These are phyloP conservation scores for Thuidium tamariscinum DNA, from an alignment of 225 moss, liverwort and hornwort species.

Conservation along the genomic window DNA sequence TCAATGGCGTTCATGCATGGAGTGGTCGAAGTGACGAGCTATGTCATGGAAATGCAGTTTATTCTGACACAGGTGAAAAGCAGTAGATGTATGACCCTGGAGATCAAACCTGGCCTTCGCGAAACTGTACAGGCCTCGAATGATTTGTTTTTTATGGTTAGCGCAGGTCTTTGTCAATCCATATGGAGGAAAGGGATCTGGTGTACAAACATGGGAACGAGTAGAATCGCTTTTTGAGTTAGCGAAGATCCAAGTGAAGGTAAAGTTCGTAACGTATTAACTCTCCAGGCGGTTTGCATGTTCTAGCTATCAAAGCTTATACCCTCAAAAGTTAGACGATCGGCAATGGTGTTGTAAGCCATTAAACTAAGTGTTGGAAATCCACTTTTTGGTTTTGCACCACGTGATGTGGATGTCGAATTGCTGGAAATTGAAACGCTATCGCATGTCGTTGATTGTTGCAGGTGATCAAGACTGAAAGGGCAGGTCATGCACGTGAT, in stretches of 20 bases:
- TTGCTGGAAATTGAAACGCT: neutral
- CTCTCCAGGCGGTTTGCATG: neutral
- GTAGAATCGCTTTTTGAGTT: conserved; percentile 60
- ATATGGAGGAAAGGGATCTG: conserved; percentile 64
- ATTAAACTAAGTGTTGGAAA: neutral
- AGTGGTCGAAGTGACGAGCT: neutral
- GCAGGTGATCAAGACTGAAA: conserved; percentile 69
- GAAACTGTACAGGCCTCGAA: neutral
- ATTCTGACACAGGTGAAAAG: neutral
- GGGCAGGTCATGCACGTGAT: conserved; percentile 79
- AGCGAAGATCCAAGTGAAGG: conserved; percentile 68
- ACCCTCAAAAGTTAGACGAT: neutral
- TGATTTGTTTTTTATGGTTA: neutral
- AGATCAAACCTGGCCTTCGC: neutral
- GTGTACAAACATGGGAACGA: conserved; percentile 55
- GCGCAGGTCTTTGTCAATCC: conserved; percentile 81
- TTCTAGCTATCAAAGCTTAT: neutral
- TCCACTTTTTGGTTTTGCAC: neutral
- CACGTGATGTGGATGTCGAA: neutral
- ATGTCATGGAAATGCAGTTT: neutral
- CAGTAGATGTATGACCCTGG: neutral
- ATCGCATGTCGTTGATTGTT: neutral
- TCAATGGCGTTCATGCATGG: neutral
- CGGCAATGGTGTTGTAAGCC: neutral
- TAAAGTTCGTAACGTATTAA: neutral